phyloP scores from a whole-genome alignment of 495 filamentous ascomycete genomes.

The Tricharina praecox region DNA sequence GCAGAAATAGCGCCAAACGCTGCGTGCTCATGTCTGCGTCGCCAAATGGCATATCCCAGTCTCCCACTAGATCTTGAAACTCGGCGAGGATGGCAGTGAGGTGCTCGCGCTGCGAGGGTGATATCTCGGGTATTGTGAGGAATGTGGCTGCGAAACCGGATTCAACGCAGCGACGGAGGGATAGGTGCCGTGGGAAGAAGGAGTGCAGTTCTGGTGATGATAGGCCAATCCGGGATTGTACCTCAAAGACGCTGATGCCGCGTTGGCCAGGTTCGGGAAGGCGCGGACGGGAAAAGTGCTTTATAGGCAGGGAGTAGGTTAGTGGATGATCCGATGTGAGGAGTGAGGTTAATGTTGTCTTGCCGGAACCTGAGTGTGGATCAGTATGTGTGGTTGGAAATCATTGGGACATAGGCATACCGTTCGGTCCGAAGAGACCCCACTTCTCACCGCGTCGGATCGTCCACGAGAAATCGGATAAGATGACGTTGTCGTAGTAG shows the following conservation, averaged over 20 bases:
- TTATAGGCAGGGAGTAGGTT: constrained; percentile 73
- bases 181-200: constrained; percentile 70
- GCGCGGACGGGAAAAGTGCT: constrained; percentile 57
- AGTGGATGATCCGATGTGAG: constrained; percentile 93
- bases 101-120: constrained; percentile 29
- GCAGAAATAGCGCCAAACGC: constrained; percentile 66
- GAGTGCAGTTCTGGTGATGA: constrained; percentile 85
- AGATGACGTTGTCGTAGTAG: constrained; percentile 58
- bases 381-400: constrained; percentile 4
- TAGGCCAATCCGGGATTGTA: constrained; percentile 78
- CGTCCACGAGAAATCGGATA: constrained; percentile 78
- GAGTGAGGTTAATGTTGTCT: constrained; percentile 81
- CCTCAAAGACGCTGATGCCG: constrained; percentile 77
- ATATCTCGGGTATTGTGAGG: constrained; percentile 45
- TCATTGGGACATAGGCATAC: constrained; percentile 17
- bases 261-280: constrained; percentile 53
- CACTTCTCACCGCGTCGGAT: constrained; percentile 70
- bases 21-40: constrained; percentile 63
- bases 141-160: constrained; percentile 85
- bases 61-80: constrained; percentile 13
- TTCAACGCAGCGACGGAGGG: constrained; percentile 56
- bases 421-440: constrained; percentile 85
- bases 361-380: constrained; percentile 43
- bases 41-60: constrained; percentile 50
- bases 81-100: constrained; percentile 3